phyloP scores from a whole-genome alignment of 2,329 filamentous ascomycete genomes.

The Claviceps monticola region DNA sequence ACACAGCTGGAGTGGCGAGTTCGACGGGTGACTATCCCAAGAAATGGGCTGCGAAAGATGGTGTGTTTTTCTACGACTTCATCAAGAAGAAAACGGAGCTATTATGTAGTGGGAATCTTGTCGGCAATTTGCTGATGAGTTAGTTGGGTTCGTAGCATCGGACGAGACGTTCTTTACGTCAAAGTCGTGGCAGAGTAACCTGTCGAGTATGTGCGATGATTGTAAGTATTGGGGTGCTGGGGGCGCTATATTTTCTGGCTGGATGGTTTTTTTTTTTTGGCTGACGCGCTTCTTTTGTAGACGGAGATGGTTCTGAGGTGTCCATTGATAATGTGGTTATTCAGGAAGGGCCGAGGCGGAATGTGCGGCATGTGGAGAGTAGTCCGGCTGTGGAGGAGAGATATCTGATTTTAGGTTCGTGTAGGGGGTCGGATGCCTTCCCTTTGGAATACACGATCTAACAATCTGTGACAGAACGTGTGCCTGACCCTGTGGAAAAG shows the following conservation, averaged over 20 bases:
- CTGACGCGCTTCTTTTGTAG: too few relatives aligned
- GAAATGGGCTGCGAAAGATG: not conserved
- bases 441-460: not conserved
- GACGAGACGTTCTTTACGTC: slow-evolving; percentile 1
- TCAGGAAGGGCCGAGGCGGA: slow-evolving; percentile 1
- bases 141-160: not conserved
- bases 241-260: too few relatives aligned
- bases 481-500: not conserved
- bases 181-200: not conserved
- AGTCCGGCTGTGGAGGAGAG: not conserved
- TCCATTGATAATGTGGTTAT: not conserved
- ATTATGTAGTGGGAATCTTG: too few relatives aligned
- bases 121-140: not conserved
- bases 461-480: not conserved
- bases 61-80: not conserved
- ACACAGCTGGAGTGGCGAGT: not conserved
- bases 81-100: too few relatives aligned
- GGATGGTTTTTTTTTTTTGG: too few relatives aligned
- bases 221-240: too few relatives aligned
- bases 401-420: not conserved
- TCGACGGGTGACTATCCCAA: not conserved
- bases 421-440: too few relatives aligned
- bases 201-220: not conserved
- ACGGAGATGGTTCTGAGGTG: not conserved
- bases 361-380: not conserved